These are phyloP conservation scores for Apiospora sp. DNA, from an alignment of 2,329 filamentous ascomycete species.

Conservation along the genomic window DNA sequence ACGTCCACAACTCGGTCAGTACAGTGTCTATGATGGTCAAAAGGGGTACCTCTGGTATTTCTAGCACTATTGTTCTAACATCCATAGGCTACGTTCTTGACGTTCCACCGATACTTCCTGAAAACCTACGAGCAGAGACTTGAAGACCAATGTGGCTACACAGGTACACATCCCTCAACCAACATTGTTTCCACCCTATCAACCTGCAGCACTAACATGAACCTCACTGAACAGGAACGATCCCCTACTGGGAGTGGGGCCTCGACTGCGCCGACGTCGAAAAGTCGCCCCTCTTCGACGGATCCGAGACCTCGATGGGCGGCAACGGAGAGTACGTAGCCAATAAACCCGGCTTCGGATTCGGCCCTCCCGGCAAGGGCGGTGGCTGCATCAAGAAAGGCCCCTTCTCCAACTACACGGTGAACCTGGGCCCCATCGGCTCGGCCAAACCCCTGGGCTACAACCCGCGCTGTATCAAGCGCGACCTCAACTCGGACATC, in stretches of 20 bases:
- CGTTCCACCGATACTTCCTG: conserved; percentile 48
- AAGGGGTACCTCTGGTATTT: neutral
- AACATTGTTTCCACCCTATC: neutral
- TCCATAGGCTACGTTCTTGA: conserved; percentile 43
- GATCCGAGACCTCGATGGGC: conserved; percentile 52
- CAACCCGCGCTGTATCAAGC: conserved; percentile 53
- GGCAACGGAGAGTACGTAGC: conserved; percentile 51
- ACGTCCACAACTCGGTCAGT: conserved; percentile 42
- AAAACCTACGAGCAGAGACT: conserved; percentile 46
- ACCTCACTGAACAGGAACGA: conserved; percentile 19
- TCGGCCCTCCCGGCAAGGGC: conserved; percentile 53
- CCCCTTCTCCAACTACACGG: conserved; percentile 52
- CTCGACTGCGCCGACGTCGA: conserved; percentile 46
- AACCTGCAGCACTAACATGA: conserved; percentile 26
- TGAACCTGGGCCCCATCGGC: conserved; percentile 47
- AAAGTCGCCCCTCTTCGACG: conserved; percentile 54
- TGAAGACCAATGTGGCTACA: conserved; percentile 45
- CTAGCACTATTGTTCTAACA: neutral
- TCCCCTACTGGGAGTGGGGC: conserved; percentile 51
- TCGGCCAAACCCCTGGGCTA: conserved; percentile 41
- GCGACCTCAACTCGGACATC: conserved; percentile 48
- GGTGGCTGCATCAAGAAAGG: conserved; percentile 61
- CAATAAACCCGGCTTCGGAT: conserved; percentile 27
- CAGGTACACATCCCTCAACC: conserved; percentile 38
- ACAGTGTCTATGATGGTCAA: neutral